Evolutionary conservation across 2,329 filamentous ascomycete species (phyloP).

Genomic region (Apiospora koreana): DNA sequence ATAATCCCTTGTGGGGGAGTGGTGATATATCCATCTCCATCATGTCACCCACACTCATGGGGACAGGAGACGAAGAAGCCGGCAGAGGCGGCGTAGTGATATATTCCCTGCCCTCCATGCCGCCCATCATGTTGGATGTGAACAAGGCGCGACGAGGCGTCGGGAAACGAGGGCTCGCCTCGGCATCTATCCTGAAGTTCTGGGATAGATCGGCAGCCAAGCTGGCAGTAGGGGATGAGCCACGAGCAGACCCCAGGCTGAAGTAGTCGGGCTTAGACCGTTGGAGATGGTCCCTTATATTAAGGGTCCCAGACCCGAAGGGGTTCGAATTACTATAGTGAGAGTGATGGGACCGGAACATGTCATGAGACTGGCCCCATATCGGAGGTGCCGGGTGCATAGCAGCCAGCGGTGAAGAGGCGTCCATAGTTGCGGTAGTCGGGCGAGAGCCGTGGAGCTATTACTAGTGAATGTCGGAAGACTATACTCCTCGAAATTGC

Average conservation of each 20-base stretch:
- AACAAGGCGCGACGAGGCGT: conserved; percentile 86
- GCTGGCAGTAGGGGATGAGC: conserved; percentile 88
- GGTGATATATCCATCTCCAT: conserved; percentile 99
- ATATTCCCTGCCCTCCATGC: conserved; percentile 60
- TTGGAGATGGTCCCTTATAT: conserved; percentile 75
- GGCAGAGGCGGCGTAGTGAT: conserved; percentile 83
- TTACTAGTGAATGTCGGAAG: conserved; percentile 9
- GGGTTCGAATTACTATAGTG: conserved; percentile 51
- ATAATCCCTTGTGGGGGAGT: conserved; percentile 81
- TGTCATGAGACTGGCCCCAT: conserved; percentile 56
- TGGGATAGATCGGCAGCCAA: conserved; percentile 93
- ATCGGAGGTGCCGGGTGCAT: conserved; percentile 76
- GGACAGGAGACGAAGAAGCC: conserved; percentile 75
- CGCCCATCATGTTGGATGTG: conserved; percentile 67
- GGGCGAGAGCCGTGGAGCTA: neutral
- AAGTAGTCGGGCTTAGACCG: conserved; percentile 75
- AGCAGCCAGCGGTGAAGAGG: conserved; percentile 89
- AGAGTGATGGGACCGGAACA: conserved; percentile 53
- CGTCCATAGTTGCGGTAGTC: conserved; percentile 66
- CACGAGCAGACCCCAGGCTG: conserved; percentile 71
- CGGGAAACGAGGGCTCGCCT: conserved; percentile 76
- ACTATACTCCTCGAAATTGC: conserved; percentile 24
- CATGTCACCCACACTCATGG: conserved; percentile 67
- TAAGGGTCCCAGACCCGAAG: conserved; percentile 66
- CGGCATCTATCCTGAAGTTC: conserved; percentile 90